Evolutionary conservation across 2,329 filamentous ascomycete species (phyloP), one percentile per base, ranked within the genome.

Genomic region (Acarospora socialis): DNA sequence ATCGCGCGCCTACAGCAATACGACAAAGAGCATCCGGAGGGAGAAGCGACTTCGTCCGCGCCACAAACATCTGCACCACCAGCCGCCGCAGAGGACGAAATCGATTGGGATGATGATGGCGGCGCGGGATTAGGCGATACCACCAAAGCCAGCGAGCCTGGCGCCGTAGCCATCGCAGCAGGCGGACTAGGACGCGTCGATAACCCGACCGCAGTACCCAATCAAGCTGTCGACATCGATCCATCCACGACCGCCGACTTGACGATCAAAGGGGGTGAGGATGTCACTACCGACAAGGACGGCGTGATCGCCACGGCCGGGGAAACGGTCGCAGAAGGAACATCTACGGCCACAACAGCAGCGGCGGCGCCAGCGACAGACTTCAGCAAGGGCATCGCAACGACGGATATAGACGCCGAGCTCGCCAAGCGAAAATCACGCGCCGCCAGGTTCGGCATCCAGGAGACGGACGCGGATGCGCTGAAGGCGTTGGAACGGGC

Each of bases 391-490:
- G 54, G 58, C 15, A 52, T 64, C 12, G 52, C 59, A 7, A 44
- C 53, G 10, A 59, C 60, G 5, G 54, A 60, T 33, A 32, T 62
- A 15, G 60, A 65, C 38, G 52, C 52, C 23, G 61, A 65, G 34
- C 38, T 64, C 41, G 55, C 50, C 34, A 64, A 62, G 49, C 59
- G 61, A 38, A 61, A 61, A 45, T 55, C 56, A 21, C 59, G 61
- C 31, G 61, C 61, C 8, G 60, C 57, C 39, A 60, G 63, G 36
- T 65, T 65, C 40, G 60, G 60, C 13, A 55, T 59, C 21, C 12
- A 31, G 35, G 55, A 57, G 14, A 43, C 52, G 1, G 48, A 55
- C 33, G 49, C 52, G 9, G 60, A 63, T 32, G 56, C 59, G 8
- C 49, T 56, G 38, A 63, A 60, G 46, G 49, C 55, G 9, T 38